Evolutionary conservation across 2,329 filamentous ascomycete species (phyloP), one percentile per base, ranked within the genome.

Genomic region (Diaporthe citriasiana): DNA sequence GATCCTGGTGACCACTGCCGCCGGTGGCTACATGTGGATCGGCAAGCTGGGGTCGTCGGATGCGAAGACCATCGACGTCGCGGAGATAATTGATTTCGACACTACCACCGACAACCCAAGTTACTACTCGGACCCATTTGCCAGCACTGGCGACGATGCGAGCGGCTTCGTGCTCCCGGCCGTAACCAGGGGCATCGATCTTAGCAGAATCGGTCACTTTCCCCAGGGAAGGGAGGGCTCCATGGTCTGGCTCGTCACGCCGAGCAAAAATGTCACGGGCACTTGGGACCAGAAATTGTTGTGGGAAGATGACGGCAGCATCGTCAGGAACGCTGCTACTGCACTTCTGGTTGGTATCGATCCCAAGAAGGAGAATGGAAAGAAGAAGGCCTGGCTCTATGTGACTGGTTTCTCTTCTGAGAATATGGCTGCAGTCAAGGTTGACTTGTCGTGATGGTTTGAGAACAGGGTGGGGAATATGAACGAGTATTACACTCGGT

Each of bases 261-360:
- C 17, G 65, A 73, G 68, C 45, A 72, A 57, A 40, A 74, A 72
- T 8, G 55, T 42, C 30, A 72, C 27, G 45, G 56, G 70, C 15
- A 68, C 56, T 1, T 89, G 86, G 85, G 82, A 85, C 66, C 85
- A 82, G 27, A 82, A 79, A n/a, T 66, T 90, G 2, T 60, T 92
- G 0, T 91, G 92, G 73, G 84, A 89, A 57, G 90, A 92, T 75
- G 89, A 92, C 66, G 88, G 90, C 0, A 81, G 78, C 0, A 82
- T 82, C 22, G 81, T 92, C 35, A 82, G 89, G 15, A 85, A 83
- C 8, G 85, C 85, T 0, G 91, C 88, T 72, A 82, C 85, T 0
- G 88, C 88, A 0, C 85, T 91, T 0, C 73, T 92, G 56, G 83
- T 92, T 1, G 85, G 86, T 0, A 86, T 89, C 69, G 85, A 90